Conservation (phyloP, 129 eudicot genomes). For the Flaveria ramosissima region DNA sequence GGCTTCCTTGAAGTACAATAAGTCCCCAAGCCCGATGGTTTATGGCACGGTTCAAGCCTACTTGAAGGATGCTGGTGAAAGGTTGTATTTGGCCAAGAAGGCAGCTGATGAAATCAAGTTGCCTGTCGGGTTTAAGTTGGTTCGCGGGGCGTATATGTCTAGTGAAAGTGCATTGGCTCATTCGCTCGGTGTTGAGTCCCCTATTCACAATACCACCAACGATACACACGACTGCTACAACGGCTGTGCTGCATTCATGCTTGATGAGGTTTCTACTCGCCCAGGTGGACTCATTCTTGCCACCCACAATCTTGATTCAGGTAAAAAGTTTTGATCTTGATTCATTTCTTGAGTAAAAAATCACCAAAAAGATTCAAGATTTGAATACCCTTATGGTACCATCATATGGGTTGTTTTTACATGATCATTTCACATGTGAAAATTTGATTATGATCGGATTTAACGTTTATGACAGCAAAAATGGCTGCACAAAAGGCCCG, state of each 20-base stretch:
- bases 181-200: slow-evolving; percentile 65
- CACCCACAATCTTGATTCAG: slow-evolving; percentile 73
- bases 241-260: slow-evolving; percentile 65
- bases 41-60: slow-evolving; percentile 77
- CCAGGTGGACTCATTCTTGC: slow-evolving; percentile 68
- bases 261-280: slow-evolving; percentile 54
- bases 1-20: slow-evolving; percentile 48
- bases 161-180: slow-evolving; percentile 58
- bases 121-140: slow-evolving; percentile 79
- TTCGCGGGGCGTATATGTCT: slow-evolving; percentile 90
- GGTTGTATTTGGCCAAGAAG: slow-evolving; percentile 51
- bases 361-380: slow-evolving; percentile 16
- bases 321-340: slow-evolving; percentile 33
- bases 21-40: slow-evolving; percentile 44
- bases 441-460: not conserved
- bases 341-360: slow-evolving; percentile 18
- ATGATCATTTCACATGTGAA: slow-evolving; percentile 7
- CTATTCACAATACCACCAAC: slow-evolving; percentile 56
- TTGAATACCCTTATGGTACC: slow-evolving; percentile 17
- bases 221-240: slow-evolving; percentile 63
- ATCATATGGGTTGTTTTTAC: slow-evolving; percentile 3
- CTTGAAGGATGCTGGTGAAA: slow-evolving; percentile 67
- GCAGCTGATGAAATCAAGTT: slow-evolving; percentile 71
- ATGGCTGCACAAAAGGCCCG: slow-evolving; percentile 63
- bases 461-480: slow-evolving; percentile 43